Evolutionary conservation across 768 basidiomycete species (phyloP).

Genomic region (Phanerodontia chrysosporium): DNA sequence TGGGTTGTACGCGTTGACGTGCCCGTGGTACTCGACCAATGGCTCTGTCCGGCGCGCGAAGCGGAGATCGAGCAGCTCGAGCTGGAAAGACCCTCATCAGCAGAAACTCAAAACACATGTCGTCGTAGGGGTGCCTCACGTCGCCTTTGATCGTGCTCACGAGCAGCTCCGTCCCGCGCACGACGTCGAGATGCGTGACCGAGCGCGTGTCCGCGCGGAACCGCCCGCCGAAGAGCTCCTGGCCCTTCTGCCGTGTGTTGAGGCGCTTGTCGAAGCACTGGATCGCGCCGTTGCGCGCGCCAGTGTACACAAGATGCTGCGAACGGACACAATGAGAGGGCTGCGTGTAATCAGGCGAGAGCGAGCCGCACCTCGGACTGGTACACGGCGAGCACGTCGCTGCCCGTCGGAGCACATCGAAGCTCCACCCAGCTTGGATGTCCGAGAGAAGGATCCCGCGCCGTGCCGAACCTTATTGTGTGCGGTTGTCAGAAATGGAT

Average conservation of each 20-base stretch:
- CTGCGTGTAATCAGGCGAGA: neutral
- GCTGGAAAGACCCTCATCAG: constrained; percentile 30
- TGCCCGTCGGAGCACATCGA: constrained; percentile 46
- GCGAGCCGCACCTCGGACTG: constrained; percentile 25
- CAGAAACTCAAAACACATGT: neutral
- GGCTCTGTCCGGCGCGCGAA: constrained; percentile 44
- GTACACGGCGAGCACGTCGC: constrained; percentile 61
- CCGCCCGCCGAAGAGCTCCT: constrained; percentile 37
- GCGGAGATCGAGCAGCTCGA: constrained; percentile 61
- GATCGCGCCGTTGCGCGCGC: constrained; percentile 52
- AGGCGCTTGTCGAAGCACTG: constrained; percentile 47
- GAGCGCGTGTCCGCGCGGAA: constrained; percentile 38
- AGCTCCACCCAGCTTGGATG: constrained; percentile 31
- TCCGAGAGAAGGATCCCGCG: constrained; percentile 51
- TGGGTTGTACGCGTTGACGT: constrained; percentile 50
- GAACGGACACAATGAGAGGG: neutral
- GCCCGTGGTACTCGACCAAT: constrained; percentile 44
- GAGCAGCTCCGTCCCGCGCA: constrained; percentile 51
- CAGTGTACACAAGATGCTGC: constrained; percentile 47
- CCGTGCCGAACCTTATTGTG: constrained; percentile 44
- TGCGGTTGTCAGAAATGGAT: no score
- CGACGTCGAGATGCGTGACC: constrained; percentile 47
- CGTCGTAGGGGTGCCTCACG: constrained; percentile 34
- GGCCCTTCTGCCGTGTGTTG: constrained; percentile 19
- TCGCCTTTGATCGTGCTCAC: constrained; percentile 56